Base-by-base conservation (phyloP, 208 protist species). In the Sergeia podlipaevii region DNA sequence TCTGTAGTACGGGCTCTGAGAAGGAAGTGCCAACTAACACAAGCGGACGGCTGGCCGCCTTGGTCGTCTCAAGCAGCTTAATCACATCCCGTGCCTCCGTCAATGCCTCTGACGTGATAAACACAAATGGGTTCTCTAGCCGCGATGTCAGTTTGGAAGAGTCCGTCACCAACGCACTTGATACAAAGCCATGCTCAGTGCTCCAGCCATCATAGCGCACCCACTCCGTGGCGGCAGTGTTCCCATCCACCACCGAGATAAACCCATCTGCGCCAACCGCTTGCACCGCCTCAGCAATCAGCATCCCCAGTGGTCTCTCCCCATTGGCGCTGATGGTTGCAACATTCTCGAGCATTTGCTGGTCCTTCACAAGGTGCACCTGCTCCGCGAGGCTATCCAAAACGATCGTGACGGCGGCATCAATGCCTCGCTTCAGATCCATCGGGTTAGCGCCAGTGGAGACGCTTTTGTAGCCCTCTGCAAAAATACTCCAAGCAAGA, bases 261-360 rank as follows among this genome's bases (percentile, higher is more conserved):
- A 99, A 98, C 46, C 98, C 98, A 57, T 99, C 91, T 47, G 97
- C 96, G 59, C 98, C 98, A 24, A 99, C 98, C 23, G 88, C 93
- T 69, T 99, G 88, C 80, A 99, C 99, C 17, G 97, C 98, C 17
- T 80, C 67, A 24, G 98, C 96, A 55, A 99, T 99, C 28, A 99
- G 70, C 29, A 91, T 60, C 47, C 98, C 99, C 37, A 99, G 97
- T 13, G 80, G 80, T 6, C 66, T 79, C 64, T 99, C 99, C 32
- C 97, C 97, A 82, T 99, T 99, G 20, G 99, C 99, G 47, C 98
- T 99, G 65, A 99, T 99, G 11, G 99, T 99, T 15, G 98, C 99
- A 26, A 99, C 98, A 69, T 98, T 96, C 46, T 87, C 77, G 18
- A 94, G 75, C 77, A 76, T 91, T 24, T 61, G 67, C 41, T 77